These are phyloP conservation scores for Chloromonas sp. DNA, from an alignment of 163 green algal species.

Conservation along the genomic window DNA sequence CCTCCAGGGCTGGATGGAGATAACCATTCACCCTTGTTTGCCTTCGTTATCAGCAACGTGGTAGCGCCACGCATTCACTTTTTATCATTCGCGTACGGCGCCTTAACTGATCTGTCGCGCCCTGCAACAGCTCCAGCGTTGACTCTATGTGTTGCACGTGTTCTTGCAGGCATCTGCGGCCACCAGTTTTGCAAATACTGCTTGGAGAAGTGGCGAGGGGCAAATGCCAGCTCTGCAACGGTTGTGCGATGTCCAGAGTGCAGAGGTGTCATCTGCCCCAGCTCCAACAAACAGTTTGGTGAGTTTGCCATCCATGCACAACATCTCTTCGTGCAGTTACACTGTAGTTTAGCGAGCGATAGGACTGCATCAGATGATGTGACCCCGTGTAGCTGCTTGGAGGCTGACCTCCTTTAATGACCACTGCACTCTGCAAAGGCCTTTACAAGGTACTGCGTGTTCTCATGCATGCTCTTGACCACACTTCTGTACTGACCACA, in stretches of 20 bases:
- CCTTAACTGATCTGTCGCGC: not conserved
- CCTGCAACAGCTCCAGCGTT: too few relatives aligned
- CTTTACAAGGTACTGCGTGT: not conserved
- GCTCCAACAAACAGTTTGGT: not conserved
- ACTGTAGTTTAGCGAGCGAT: too few relatives aligned
- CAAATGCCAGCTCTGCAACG: not conserved
- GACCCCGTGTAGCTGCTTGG: not conserved
- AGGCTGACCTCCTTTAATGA: not conserved
- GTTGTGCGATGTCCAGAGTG: not conserved
- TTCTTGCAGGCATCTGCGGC: not conserved
- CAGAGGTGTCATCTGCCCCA: not conserved
- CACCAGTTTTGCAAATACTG: not conserved
- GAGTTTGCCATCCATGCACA: not conserved
- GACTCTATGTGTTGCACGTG: too few relatives aligned
- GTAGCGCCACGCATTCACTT: not conserved
- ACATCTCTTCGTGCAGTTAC: too few relatives aligned
- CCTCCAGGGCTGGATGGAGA: not conserved
- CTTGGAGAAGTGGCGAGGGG: not conserved
- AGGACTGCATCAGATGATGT: not conserved
- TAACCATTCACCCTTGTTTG: too few relatives aligned
- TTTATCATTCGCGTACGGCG: not conserved
- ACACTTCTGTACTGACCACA: not conserved
- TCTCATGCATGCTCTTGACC: not conserved
- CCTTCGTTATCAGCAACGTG: not conserved
- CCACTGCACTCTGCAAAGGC: not conserved